Evolutionary conservation across 164 flowering plant genomes (phyloP), one percentile per base, ranked within the genome.

Genomic region (Piper longum): DNA sequence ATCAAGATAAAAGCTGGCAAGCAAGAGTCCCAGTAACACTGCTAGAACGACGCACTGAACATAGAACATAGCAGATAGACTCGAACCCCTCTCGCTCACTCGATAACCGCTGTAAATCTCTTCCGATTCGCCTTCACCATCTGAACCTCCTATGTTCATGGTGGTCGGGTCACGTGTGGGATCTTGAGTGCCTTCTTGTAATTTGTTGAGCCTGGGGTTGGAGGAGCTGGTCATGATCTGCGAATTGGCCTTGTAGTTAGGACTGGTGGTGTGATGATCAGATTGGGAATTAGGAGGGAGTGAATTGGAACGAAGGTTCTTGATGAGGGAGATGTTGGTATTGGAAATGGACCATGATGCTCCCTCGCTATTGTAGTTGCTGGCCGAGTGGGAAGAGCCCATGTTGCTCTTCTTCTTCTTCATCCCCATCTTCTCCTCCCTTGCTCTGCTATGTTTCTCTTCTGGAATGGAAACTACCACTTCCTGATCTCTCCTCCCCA

Each of bases 1-100:
- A 16, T 75, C 51, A 43, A 79, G 62, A 16, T 80, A 75, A 52
- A 78, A 64, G 72, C 91, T 80, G 16, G 81, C 63, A 19, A 84
- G 57, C 41, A 91, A 69, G 56, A 67, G 11, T 9, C 52, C 52
- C 52, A 48, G 52, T 14, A 48, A 9, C 14, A 48, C 8, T 12
- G 52, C 52, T 8, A 48, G 52, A 9, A 13, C 14, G 52, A 48
- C 9, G 52, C 7, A 48, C 52, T 48, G 52, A 48, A 48, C 12
- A 0, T 9, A 48, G 52, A 9, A 5, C 3, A 48, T 48, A 8
- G 14, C 9, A 48, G 52, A 9, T 12, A 48, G 14, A 12, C 14
- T 48, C 3, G 9, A 14, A 48, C 11, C 52, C 9, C 0, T 5
- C 52, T 5, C 52, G 0, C 14, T 12, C 14, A 48, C 7, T 2